phyloP scores from a whole-genome alignment of 176 grass and related monocot species.

The Cenchrus americanus region DNA sequence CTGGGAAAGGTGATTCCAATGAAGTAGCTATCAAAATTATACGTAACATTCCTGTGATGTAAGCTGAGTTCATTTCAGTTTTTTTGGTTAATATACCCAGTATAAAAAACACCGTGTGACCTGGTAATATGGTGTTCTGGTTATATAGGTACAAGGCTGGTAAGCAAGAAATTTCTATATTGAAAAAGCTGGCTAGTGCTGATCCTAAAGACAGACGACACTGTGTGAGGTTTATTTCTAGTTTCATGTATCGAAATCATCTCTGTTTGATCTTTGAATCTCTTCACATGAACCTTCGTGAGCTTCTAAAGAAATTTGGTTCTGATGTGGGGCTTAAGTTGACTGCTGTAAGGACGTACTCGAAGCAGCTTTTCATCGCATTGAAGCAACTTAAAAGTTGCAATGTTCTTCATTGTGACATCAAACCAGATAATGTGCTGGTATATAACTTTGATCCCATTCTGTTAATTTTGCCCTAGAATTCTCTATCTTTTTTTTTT shows the following conservation, averaged over 20 bases:
- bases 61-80: neutral
- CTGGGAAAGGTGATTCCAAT: neutral
- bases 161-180: neutral
- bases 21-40: slow-evolving; percentile 1
- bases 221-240: neutral
- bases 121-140: neutral
- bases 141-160: neutral
- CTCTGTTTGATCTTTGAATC: neutral
- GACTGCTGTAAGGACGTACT: neutral
- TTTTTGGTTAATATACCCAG: neutral
- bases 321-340: slow-evolving; percentile 1
- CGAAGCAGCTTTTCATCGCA: neutral
- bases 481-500: neutral
- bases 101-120: neutral
- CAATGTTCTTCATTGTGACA: neutral
- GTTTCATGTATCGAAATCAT: neutral
- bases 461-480: neutral
- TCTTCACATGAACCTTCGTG: neutral
- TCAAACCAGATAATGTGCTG: neutral
- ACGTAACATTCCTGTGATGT: neutral
- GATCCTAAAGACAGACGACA: neutral
- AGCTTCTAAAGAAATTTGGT: neutral
- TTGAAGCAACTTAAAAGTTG: neutral
- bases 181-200: neutral
- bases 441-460: neutral